phyloP scores from a whole-genome alignment of 176 grass and related monocot species.

The Dendrocalamus sinicus region DNA sequence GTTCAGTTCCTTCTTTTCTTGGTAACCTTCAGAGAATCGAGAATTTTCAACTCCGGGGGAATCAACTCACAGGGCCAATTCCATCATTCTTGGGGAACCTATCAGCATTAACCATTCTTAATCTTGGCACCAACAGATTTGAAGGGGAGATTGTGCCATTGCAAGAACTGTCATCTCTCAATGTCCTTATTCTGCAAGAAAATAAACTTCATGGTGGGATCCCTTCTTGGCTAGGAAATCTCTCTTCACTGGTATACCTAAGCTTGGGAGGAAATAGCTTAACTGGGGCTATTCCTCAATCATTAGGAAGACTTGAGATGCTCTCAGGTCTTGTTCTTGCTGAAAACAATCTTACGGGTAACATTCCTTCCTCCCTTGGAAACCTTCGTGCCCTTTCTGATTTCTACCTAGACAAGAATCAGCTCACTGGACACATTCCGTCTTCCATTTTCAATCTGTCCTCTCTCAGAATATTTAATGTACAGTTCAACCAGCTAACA shows the following conservation, averaged over 20 bases:
- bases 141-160: constrained; percentile 22
- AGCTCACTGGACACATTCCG: constrained; percentile 23
- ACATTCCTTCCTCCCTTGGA: not conserved
- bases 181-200: not conserved
- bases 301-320: constrained; percentile 26
- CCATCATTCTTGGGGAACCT: constrained; percentile 38
- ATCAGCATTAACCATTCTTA: not conserved
- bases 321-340: not conserved
- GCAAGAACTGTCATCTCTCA: constrained; percentile 30
- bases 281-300: constrained; percentile 35
- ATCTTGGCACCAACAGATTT: constrained; percentile 5
- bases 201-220: constrained; percentile 28
- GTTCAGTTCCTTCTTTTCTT: constrained; percentile 13
- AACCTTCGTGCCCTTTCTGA: not conserved
- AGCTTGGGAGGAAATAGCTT: constrained; percentile 24
- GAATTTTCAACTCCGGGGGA: constrained; percentile 18
- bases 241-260: constrained; percentile 18
- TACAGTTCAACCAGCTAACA: not conserved
- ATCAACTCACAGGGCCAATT: constrained; percentile 26
- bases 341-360: constrained; percentile 5
- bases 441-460: constrained; percentile 35
- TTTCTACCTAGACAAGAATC: not conserved
- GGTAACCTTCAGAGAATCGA: constrained; percentile 14
- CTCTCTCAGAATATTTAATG: not conserved
- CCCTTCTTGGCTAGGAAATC: constrained; percentile 36